Evolutionary conservation across 257 asterid genomes (phyloP).

Genomic region (Solanum chiquidenum): DNA sequence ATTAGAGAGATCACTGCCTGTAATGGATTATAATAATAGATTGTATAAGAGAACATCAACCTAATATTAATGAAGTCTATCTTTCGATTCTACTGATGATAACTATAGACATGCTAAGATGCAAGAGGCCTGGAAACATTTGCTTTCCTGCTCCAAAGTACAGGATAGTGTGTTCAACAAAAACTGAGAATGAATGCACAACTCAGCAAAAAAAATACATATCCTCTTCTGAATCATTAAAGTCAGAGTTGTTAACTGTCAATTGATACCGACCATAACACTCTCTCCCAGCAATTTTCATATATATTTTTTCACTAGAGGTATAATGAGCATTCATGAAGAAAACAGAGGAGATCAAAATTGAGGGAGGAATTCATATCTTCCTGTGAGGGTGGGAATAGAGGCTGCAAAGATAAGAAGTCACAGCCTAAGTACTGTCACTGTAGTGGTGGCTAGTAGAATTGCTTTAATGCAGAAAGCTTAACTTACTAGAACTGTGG

Average conservation of each 20-base stretch:
- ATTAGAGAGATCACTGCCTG: constrained; percentile 52
- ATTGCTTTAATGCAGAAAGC: neutral
- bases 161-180: neutral
- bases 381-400: neutral
- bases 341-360: neutral
- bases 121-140: neutral
- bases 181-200: neutral
- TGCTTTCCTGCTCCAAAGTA: neutral
- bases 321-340: neutral
- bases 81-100: neutral
- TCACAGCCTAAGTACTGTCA: neutral
- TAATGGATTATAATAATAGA: constrained; percentile 10
- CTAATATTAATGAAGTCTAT: neutral
- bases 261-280: neutral
- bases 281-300: neutral
- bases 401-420: neutral
- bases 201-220: neutral
- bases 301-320: neutral
- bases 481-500: neutral
- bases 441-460: neutral
- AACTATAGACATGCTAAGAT: neutral
- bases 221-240: neutral
- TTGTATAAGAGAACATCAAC: neutral
- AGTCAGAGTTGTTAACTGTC: neutral
- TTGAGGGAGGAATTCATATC: neutral